These are phyloP conservation scores for Chrysosporium queenslandicum DNA, from an alignment of 2,329 filamentous ascomycete genomes.

Conservation along the genomic window DNA sequence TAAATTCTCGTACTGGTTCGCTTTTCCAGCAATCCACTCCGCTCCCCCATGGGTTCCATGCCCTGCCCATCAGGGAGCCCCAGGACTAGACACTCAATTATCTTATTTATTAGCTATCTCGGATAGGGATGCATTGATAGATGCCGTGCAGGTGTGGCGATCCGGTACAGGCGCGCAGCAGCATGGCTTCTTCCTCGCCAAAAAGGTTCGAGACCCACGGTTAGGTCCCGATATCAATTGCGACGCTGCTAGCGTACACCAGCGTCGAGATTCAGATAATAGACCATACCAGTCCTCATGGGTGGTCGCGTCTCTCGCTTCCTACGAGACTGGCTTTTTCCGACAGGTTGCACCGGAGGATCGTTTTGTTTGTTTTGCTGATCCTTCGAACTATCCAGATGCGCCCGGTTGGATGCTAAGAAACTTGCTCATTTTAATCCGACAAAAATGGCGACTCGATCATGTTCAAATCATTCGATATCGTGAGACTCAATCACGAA, in stretches of 20 bases:
- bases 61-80: conserved; percentile 38
- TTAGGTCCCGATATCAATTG: not conserved
- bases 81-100: conserved; percentile 8
- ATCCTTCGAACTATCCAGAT: conserved; percentile 80
- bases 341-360: conserved; percentile 59
- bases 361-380: conserved; percentile 74
- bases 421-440: conserved; percentile 75
- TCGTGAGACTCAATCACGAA: conserved; percentile 65
- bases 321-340: conserved; percentile 84
- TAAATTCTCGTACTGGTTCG: conserved; percentile 96
- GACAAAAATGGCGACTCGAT: conserved; percentile 66
- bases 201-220: conserved; percentile 47
- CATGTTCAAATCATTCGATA: conserved; percentile 82
- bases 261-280: not conserved
- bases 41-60: conserved; percentile 59
- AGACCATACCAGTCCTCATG: conserved; percentile 38
- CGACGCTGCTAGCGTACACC: not conserved
- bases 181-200: conserved; percentile 92
- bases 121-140: conserved; percentile 71
- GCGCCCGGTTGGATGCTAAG: conserved; percentile 88
- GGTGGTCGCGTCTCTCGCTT: conserved; percentile 64
- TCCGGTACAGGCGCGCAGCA: conserved; percentile 73
- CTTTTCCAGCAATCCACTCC: conserved; percentile 85
- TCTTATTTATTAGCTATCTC: conserved; percentile 45
- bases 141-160: conserved; percentile 77